A percentile compares a stretch with the other conserved stretches of the same genome.
Conservation (phyloP, 2,329 filamentous ascomycete genomes). For the Pleoardoris graminearum region DNA sequence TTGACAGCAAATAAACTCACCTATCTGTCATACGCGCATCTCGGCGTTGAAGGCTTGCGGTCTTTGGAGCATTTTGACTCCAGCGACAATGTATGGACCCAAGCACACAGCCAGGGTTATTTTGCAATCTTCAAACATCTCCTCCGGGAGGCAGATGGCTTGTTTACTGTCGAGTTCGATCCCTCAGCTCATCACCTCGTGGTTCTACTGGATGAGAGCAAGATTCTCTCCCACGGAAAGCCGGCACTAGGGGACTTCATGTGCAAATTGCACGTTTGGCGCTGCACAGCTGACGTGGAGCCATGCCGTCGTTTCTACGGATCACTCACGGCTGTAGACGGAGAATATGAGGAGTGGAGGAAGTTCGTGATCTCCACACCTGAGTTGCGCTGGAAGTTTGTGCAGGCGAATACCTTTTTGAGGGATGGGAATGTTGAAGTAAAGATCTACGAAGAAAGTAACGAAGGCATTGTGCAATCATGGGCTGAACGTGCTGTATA, state of each 20-base stretch:
- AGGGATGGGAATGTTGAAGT: slow-evolving; percentile 5
- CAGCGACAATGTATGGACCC: slow-evolving; percentile 12
- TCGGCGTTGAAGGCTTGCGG: slow-evolving; percentile 13
- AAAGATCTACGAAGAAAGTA: slow-evolving; percentile 13
- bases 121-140: slow-evolving; percentile 17
- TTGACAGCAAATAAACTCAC: slow-evolving; percentile 9
- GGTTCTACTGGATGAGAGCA: slow-evolving; percentile 10
- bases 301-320: slow-evolving; percentile 15
- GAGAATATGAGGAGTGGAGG: slow-evolving; percentile 13
- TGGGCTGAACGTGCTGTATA: slow-evolving; percentile 10
- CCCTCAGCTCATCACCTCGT: neutral
- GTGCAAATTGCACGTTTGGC: slow-evolving; percentile 15
- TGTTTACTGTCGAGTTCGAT: slow-evolving; percentile 8
- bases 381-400: slow-evolving; percentile 14
- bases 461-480: slow-evolving; percentile 11
- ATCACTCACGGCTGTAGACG: slow-evolving; percentile 8
- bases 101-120: slow-evolving; percentile 17
- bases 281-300: slow-evolving; percentile 17
- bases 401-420: slow-evolving; percentile 16
- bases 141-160: slow-evolving; percentile 9
- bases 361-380: slow-evolving; percentile 11
- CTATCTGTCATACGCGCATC: slow-evolving; percentile 10
- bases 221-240: slow-evolving; percentile 15
- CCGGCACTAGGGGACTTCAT: slow-evolving; percentile 11
- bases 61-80: slow-evolving; percentile 10